Evolutionary conservation across 176 grass and related monocot genomes (phyloP).

Genomic region (Musa itinerans): DNA sequence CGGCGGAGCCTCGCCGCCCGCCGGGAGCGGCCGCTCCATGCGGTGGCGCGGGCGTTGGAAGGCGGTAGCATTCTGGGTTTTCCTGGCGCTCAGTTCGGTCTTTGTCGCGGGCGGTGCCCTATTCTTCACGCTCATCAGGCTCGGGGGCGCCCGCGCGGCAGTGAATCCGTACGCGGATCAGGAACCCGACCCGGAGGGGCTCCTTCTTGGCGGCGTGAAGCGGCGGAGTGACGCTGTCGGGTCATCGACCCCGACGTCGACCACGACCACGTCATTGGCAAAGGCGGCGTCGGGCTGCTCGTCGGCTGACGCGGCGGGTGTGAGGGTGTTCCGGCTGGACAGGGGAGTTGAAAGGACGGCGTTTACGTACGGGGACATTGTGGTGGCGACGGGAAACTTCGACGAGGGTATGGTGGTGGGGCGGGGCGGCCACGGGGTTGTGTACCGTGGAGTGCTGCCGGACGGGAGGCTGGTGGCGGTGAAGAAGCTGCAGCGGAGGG

Average conservation of each 20-base stretch:
- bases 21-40: neutral
- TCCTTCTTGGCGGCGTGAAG: conserved; percentile 32
- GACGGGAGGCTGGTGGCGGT: conserved; percentile 69
- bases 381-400: conserved; percentile 65
- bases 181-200: conserved; percentile 15
- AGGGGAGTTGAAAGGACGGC: conserved; percentile 2
- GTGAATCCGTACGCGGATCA: neutral
- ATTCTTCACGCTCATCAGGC: conserved; percentile 24
- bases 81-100: conserved; percentile 30
- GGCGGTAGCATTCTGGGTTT: conserved; percentile 31
- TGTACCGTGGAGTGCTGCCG: conserved; percentile 71
- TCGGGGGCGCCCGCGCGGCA: conserved; percentile 29
- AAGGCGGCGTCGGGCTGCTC: neutral
- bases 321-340: conserved; percentile 63
- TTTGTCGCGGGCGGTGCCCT: conserved; percentile 31
- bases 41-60: neutral
- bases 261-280: conserved; percentile 23
- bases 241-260: conserved; percentile 19
- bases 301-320: conserved; percentile 9
- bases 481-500: conserved; percentile 52
- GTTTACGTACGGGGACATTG: conserved; percentile 75
- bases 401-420: conserved; percentile 59
- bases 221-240: conserved; percentile 10
- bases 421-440: conserved; percentile 69
- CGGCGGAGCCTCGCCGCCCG: neutral